Conservation (phyloP, 768 basidiomycete genomes). For the Dioszegia crocea region DNA sequence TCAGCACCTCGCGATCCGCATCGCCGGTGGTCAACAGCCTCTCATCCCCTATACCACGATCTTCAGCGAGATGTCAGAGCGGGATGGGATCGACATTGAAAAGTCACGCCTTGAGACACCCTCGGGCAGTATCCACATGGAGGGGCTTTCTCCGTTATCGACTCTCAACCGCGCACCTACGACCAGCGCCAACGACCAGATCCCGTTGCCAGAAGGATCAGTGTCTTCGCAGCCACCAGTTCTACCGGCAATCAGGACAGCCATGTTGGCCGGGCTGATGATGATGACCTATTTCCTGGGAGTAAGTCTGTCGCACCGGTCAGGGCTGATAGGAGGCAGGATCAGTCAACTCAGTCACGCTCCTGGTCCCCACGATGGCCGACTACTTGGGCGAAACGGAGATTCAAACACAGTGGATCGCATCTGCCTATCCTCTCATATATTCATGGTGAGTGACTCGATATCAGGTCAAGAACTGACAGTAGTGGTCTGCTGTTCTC, state of each 20-base stretch:
- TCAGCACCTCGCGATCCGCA: too few relatives aligned
- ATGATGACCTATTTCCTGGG: constrained; percentile 5
- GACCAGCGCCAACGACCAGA: too few relatives aligned
- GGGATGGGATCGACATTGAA: too few relatives aligned
- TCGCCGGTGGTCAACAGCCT: too few relatives aligned
- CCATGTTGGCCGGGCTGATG: background rate
- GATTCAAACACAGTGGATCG: constrained; percentile 11
- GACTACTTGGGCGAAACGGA: constrained; percentile 12
- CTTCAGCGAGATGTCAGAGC: too few relatives aligned
- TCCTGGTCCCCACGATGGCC: constrained; percentile 14
- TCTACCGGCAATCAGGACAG: background rate
- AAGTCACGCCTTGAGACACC: too few relatives aligned
- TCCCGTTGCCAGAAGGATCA: background rate
- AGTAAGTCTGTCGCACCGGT: background rate
- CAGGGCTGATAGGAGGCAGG: background rate
- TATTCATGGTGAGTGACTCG: constrained; percentile 17
- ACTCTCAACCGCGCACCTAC: too few relatives aligned
- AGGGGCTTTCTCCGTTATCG: too few relatives aligned
- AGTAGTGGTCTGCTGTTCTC: background rate
- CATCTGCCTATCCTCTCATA: constrained; percentile 8
- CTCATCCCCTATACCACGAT: too few relatives aligned
- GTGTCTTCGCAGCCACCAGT: background rate
- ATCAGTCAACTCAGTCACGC: background rate
- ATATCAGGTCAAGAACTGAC: background rate
- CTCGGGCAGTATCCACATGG: too few relatives aligned